A percentile compares a stretch with the other conserved stretches of the same genome.
phyloP scores from a whole-genome alignment of 2,329 filamentous ascomycete species.

The Scedosporium minutisporum region DNA sequence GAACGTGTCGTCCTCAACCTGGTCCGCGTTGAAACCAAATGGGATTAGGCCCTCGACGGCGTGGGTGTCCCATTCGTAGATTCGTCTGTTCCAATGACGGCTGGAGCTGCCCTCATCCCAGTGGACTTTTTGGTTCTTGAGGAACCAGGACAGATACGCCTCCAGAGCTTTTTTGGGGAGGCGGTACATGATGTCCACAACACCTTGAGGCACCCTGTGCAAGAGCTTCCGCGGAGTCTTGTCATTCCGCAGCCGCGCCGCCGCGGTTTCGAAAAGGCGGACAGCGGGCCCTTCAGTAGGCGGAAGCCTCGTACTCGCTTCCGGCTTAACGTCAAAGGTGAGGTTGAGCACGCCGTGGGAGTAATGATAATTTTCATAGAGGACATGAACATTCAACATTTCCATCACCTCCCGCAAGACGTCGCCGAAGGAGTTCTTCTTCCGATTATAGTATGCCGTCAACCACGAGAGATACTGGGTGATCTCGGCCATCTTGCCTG shows the following conservation, averaged over 20 bases:
- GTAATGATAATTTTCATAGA: conserved; percentile 26
- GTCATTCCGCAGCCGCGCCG: background rate
- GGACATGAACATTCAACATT: conserved; percentile 24
- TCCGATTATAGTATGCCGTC: conserved; percentile 10
- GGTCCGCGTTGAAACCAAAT: conserved; percentile 20
- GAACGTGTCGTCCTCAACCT: conserved; percentile 25
- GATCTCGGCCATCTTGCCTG: conserved; percentile 24
- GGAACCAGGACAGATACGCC: background rate
- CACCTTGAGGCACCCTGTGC: background rate
- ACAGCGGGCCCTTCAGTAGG: background rate
- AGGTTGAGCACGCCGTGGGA: conserved; percentile 16
- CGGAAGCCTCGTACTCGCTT: background rate
- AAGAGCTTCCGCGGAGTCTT: background rate
- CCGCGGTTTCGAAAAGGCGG: background rate
- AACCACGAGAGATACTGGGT: conserved; percentile 29
- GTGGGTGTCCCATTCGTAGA: background rate
- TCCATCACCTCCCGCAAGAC: conserved; percentile 18
- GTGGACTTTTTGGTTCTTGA: conserved; percentile 6
- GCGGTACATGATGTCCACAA: conserved; percentile 8
- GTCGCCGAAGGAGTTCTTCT: conserved; percentile 18
- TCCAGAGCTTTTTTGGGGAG: conserved; percentile 14
- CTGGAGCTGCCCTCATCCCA: conserved; percentile 7
- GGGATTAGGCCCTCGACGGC: background rate
- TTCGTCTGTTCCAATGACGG: background rate
- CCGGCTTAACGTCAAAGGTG: conserved; percentile 11